phyloP scores from a whole-genome alignment of 345 rosid species.

The Eucalyptus cloeziana region DNA sequence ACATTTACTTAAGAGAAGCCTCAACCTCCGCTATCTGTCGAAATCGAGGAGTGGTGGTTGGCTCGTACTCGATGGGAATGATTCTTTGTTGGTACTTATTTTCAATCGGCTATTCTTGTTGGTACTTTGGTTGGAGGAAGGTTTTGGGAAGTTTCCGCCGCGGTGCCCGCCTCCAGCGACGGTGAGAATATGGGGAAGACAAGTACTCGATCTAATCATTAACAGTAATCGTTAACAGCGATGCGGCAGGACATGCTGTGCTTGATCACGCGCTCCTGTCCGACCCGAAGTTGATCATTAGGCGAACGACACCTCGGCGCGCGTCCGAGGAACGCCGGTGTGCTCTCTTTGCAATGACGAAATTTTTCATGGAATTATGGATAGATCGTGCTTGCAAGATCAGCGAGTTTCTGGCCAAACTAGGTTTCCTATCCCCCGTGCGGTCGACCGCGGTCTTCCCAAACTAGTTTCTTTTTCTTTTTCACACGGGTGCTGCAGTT shows the following conservation, averaged over 20 bases:
- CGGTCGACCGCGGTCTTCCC: not conserved
- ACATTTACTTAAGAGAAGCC: not conserved
- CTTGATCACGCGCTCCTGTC: not conserved
- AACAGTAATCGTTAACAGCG: not conserved
- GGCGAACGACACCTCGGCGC: not conserved
- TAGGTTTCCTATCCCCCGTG: not conserved
- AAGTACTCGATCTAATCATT: not conserved
- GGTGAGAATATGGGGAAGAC: not conserved
- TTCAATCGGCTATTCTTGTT: too few species aligned
- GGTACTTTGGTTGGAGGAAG: not conserved
- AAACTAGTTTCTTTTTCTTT: too few species aligned
- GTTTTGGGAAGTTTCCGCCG: not conserved
- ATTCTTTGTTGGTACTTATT: not conserved
- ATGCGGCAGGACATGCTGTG: not conserved
- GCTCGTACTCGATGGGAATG: not conserved
- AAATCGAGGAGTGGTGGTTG: not conserved
- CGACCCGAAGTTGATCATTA: not conserved
- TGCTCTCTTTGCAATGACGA: not conserved
- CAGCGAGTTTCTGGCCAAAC: not conserved
- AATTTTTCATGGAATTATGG: not conserved
- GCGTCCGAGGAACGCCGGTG: not conserved
- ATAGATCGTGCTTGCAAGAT: not conserved
- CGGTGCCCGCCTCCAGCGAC: not conserved
- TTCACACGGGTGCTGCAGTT: not conserved
- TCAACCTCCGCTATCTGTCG: not conserved